Base-by-base conservation (phyloP, 495 filamentous ascomycete species). In the Acidiella bohemica region DNA sequence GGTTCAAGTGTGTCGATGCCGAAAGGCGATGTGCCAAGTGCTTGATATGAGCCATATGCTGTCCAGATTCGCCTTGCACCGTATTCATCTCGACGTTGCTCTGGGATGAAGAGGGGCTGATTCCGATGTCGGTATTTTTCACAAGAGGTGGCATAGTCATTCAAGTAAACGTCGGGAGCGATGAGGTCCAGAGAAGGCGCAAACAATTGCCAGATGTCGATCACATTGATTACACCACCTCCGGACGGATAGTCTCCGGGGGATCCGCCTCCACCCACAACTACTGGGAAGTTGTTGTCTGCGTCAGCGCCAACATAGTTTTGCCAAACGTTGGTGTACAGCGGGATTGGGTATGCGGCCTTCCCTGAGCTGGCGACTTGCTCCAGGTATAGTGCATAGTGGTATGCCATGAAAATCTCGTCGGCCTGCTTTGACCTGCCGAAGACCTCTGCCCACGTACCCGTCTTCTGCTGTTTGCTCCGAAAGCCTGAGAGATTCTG, bases 361-460 rank as follows among this genome's bases (percentile, higher is more conserved):
- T 62, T 65, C 6, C 67, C 66, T 0, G 62, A 61, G 10, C 55
- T 30, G 0, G 66, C 63, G 3, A 68, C 64, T n/a, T 60, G 32
- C 19, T 66, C 52, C 24, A 68, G 34, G 40, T 68, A 72, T 5
- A 38, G 46, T 3, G 65, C 55, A 38, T 61, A 67, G 50, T 66
- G 55, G 37, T 67, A 65, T 0, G 67, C 65, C 67, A 70, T 72
- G 57, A 70, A 70, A 1, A 68, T 42, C 47, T 69, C 65, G 35
- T 72, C 66, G 0, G 65, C 61, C 16, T 58, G 49, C 31, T 45
- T 32, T 10, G 57, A 50, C 18, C 50, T 51, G 8, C 66, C 65
- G 48, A 70, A 68, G 32, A 61, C 55, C 9, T 58, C 38, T 30
- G 55, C 53, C 65, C 61, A 70, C 10, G 54, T 10, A 8, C 20